These are phyloP conservation scores for Dioscorea cayenensis DNA, from an alignment of 116 monocot species.

Conservation along the genomic window DNA sequence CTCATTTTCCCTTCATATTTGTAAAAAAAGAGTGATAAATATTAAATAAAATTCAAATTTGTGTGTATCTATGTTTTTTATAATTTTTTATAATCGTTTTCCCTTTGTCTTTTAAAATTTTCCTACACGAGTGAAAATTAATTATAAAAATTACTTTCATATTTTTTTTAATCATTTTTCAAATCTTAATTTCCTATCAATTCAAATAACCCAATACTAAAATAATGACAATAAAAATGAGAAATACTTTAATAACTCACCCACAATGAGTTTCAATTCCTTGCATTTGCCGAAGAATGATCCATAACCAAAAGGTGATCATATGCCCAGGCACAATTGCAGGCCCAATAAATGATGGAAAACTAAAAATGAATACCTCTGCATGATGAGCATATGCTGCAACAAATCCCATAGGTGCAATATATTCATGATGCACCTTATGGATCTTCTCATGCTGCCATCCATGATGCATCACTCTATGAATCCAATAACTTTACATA, in stretches of 20 bases:
- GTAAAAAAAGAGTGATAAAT: no score
- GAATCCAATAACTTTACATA: slow-evolving; percentile 92
- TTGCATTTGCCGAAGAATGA: slow-evolving; percentile 55
- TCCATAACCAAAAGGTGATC: slow-evolving; percentile 69
- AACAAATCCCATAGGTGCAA: slow-evolving; percentile 43
- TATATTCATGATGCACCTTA: slow-evolving; percentile 51
- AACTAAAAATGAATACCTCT: slow-evolving; percentile 54
- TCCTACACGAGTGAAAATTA: no score
- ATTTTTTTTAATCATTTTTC: no score
- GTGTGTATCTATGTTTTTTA: no score
- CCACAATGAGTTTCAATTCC: slow-evolving; percentile 74
- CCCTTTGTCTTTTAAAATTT: no score
- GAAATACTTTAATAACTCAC: slow-evolving; percentile 8
- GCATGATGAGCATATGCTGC: slow-evolving; percentile 77
- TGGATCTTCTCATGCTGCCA: slow-evolving; percentile 71
- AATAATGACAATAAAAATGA: neutral
- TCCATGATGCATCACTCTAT: slow-evolving; percentile 38
- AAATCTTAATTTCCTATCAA: no score
- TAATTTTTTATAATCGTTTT: no score
- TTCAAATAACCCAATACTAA: no score
- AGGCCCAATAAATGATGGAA: slow-evolving; percentile 57
- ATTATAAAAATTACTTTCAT: no score
- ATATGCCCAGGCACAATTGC: slow-evolving; percentile 60
- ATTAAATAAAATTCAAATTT: no score
- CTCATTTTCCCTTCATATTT: no score